A percentile compares a stretch with the other conserved stretches of the same genome.
phyloP scores from a whole-genome alignment of 148 eudicot species.

The Linanthus parryae region DNA sequence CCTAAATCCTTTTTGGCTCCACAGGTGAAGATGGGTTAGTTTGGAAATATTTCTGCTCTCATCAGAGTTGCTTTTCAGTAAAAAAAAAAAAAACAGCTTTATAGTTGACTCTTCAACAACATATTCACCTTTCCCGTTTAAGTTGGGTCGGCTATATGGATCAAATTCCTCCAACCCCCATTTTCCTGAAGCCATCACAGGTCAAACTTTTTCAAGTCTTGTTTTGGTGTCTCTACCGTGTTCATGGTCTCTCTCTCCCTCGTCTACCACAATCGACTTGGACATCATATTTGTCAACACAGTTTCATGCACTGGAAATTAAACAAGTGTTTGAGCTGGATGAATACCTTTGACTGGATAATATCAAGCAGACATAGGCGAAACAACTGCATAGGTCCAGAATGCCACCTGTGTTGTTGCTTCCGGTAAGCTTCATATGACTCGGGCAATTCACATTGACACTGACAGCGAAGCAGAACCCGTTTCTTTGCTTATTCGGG shows the following conservation, averaged over 20 bases:
- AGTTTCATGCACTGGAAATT: background rate
- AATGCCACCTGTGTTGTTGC: conserved; percentile 37
- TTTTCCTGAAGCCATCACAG: background rate
- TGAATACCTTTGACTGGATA: conserved; percentile 23
- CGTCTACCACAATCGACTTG: no score
- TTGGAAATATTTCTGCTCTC: no score
- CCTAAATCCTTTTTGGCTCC: no score
- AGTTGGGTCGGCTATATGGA: no score
- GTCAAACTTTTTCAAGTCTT: no score
- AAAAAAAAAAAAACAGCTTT: no score
- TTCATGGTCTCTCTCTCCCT: background rate
- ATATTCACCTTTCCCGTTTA: no score
- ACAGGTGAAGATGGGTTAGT: no score
- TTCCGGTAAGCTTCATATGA: conserved; percentile 31
- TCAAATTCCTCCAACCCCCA: no score
- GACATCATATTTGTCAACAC: background rate
- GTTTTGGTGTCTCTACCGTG: background rate
- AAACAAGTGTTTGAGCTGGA: background rate
- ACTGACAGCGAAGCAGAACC: conserved; percentile 10
- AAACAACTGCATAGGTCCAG: conserved; percentile 38
- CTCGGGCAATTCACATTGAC: conserved; percentile 31
- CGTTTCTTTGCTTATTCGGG: background rate
- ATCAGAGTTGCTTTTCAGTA: no score
- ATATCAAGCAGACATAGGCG: conserved; percentile 24
- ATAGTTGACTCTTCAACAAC: no score